These are phyloP conservation scores for Ogataea chonburiensis DNA, from an alignment of 805 yeast genomes.

Conservation along the genomic window DNA sequence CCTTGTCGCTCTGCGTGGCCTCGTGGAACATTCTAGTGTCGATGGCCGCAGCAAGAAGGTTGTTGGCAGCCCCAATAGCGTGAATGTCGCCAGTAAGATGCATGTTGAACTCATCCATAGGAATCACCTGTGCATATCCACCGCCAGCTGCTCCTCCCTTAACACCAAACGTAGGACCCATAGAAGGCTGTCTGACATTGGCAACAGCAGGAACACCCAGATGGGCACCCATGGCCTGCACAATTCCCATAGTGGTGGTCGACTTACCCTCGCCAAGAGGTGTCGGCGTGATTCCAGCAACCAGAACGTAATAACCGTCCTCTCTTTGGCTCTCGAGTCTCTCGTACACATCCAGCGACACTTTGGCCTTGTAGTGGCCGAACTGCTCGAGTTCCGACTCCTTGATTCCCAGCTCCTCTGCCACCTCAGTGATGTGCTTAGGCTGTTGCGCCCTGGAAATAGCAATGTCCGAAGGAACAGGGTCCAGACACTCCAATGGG, in stretches of 20 bases:
- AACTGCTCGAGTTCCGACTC: conserved; percentile 70
- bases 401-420: conserved; percentile 64
- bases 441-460: conserved; percentile 77
- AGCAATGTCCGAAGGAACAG: conserved; percentile 80
- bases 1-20: conserved; percentile 66
- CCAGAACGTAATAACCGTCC: conserved; percentile 72
- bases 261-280: conserved; percentile 87
- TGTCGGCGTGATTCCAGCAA: conserved; percentile 84
- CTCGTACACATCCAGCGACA: conserved; percentile 59
- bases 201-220: conserved; percentile 68
- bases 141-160: conserved; percentile 94
- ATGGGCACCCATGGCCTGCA: conserved; percentile 79
- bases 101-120: conserved; percentile 87
- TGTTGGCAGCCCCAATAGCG: conserved; percentile 80
- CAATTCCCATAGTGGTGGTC: conserved; percentile 79
- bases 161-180: conserved; percentile 88
- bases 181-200: conserved; percentile 82
- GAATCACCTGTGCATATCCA: conserved; percentile 83
- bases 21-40: conserved; percentile 88
- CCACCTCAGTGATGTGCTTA: conserved; percentile 65
- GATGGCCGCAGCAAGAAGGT: conserved; percentile 79
- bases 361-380: conserved; percentile 77
- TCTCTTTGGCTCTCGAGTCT: conserved; percentile 55
- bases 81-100: conserved; percentile 86
- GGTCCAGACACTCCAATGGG: conserved; percentile 52